Evolutionary conservation across 129 eudicot species (phyloP), one percentile per base, ranked within the genome.

Genomic region (Cynara cardunculus): DNA sequence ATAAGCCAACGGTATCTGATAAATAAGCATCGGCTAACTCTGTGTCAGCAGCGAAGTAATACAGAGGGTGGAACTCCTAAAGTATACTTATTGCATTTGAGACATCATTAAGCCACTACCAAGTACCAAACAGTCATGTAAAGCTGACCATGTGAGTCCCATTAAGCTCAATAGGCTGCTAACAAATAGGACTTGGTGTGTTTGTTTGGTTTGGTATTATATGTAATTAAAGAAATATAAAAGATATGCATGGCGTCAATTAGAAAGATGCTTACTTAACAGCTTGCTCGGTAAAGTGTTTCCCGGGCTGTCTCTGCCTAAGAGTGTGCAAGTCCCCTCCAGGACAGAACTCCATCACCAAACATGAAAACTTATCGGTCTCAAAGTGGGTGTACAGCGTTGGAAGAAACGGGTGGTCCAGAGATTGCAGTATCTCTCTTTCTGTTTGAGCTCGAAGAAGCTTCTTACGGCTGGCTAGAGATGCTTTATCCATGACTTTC

Each of bases 401-500:
- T 25, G 97, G 97, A 84, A 92, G 89, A 76, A 92, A 92, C 46
- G 97, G 97, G 59, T 92, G 97, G 39, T 92, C 97, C 32, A 92
- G 74, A 19, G 92, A 89, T 59, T 91, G 96, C 64, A 92, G 78
- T 71, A 92, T 92, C 82, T 92, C 96, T 80, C 90, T 82, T 66
- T 92, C 97, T 6, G 96, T 92, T 78, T 90, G 97, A 75, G 97
- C 96, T 59, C 97, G 87, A 75, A 90, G 93, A 25, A 92, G 90
- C 88, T 92, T 92, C 80, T 92, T 92, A 28, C 97, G 90, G 74
- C 96, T 84, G 1, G 91, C 97, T 30, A 92, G 76, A 28, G 97
- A 88, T 18, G 91, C 93, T 83, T 92, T 92, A 83, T 92, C 97
- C 97, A 92, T 92, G 11, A 92, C 97, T 87, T 92, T 92, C 90